Evolutionary conservation across 768 basidiomycete species (phyloP).

Genomic region (Lentinula aciculospora): DNA sequence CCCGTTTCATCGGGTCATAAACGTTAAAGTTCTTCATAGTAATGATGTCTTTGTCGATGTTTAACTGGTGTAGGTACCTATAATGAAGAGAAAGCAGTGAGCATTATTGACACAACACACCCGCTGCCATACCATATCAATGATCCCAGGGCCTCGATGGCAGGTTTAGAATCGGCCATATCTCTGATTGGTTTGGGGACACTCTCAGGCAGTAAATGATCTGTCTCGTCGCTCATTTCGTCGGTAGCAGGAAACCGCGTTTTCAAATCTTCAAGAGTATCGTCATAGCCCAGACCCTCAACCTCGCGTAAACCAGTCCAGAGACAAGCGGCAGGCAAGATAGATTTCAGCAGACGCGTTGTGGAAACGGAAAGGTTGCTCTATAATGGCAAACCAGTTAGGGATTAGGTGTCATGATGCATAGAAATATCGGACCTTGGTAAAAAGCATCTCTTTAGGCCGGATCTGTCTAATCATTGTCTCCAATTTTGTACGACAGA

Average conservation of each 20-base stretch:
- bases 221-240: slow-evolving; percentile 38
- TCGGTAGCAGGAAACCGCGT: slow-evolving; percentile 50
- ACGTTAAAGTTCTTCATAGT: slow-evolving; percentile 97
- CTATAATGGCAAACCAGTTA: slow-evolving; percentile 30
- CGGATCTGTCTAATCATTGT: slow-evolving; percentile 88
- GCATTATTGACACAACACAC: neutral
- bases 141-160: slow-evolving; percentile 83
- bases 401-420: neutral
- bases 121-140: slow-evolving; percentile 74
- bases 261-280: slow-evolving; percentile 64
- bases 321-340: slow-evolving; percentile 74
- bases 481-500: slow-evolving; percentile 88
- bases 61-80: slow-evolving; percentile 86
- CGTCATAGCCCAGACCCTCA: slow-evolving; percentile 77
- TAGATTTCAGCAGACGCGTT: slow-evolving; percentile 71
- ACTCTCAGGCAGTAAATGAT: slow-evolving; percentile 38
- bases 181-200: slow-evolving; percentile 71
- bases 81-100: neutral
- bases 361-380: slow-evolving; percentile 84
- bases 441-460: slow-evolving; percentile 87
- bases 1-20: slow-evolving; percentile 91
- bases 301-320: slow-evolving; percentile 84
- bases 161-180: slow-evolving; percentile 58
- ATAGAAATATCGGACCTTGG: slow-evolving; percentile 53
- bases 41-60: slow-evolving; percentile 93